Evolutionary conservation across 495 filamentous ascomycete genomes (phyloP).

Genomic region (Acidomyces sp.): DNA sequence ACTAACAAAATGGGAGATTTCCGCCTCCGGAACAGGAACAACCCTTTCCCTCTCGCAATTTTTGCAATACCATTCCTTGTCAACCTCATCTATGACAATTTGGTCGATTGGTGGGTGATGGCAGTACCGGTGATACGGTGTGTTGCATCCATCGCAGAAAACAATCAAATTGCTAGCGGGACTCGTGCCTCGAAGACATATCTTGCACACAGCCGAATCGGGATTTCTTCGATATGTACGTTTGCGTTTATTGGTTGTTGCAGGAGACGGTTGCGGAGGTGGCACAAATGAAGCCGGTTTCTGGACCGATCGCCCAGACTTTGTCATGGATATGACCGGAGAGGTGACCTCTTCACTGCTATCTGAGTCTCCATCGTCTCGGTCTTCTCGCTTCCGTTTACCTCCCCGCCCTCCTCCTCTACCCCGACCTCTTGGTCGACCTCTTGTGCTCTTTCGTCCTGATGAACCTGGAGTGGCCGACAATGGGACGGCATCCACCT

Average conservation of each 20-base stretch:
- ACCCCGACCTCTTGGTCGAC: conserved; percentile 30
- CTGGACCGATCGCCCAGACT: conserved; percentile 69
- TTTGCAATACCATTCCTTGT: conserved; percentile 66
- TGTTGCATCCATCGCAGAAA: conserved; percentile 86
- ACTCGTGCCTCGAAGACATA: conserved; percentile 65
- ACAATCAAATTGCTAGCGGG: conserved; percentile 76
- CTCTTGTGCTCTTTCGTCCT: conserved; percentile 28
- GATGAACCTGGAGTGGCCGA: conserved; percentile 18
- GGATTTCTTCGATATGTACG: conserved; percentile 31
- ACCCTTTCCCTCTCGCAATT: conserved; percentile 38
- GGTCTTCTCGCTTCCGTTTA: conserved; percentile 30
- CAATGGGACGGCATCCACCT: conserved; percentile 6
- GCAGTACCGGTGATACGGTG: conserved; percentile 80
- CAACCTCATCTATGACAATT: conserved; percentile 51
- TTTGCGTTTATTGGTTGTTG: conserved; percentile 32
- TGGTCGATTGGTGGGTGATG: conserved; percentile 70
- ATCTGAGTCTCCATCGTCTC: conserved; percentile 31
- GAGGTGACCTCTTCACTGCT: conserved; percentile 38
- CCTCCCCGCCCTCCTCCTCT: conserved; percentile 26
- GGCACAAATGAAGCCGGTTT: conserved; percentile 62
- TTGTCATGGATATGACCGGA: conserved; percentile 53
- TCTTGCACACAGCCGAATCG: conserved; percentile 48
- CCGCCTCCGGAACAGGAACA: conserved; percentile 15
- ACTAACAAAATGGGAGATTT: conserved; percentile 12
- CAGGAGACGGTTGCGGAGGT: conserved; percentile 31